Evolutionary conservation across 176 grass and related monocot genomes (phyloP).

Genomic region (Eragrostis curvula): DNA sequence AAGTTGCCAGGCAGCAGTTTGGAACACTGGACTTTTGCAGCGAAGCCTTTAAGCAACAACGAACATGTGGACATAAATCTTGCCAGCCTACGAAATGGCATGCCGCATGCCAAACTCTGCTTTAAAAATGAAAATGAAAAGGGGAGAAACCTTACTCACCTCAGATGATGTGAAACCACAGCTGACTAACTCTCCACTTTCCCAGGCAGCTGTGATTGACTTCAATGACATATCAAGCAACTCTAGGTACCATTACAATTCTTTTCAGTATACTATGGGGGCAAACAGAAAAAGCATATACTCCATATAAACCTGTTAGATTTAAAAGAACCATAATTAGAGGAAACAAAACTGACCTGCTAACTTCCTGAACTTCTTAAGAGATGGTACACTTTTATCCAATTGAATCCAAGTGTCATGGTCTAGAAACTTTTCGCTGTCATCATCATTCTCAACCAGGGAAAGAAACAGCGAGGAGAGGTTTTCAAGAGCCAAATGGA

Average conservation of each 20-base stretch:
- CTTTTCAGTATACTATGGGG: slow-evolving; percentile 27
- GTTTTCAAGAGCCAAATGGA: slow-evolving; percentile 91
- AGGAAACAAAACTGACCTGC: slow-evolving; percentile 55
- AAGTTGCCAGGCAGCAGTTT: background rate
- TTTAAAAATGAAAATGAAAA: background rate
- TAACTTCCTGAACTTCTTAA: slow-evolving; percentile 84
- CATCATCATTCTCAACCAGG: slow-evolving; percentile 52
- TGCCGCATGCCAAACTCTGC: background rate
- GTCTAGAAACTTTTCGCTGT: slow-evolving; percentile 49
- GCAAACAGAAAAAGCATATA: background rate
- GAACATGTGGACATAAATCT: background rate
- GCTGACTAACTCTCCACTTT: slow-evolving; percentile 70
- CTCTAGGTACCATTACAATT: slow-evolving; percentile 53
- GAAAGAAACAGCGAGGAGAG: slow-evolving; percentile 79
- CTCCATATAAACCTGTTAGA: background rate
- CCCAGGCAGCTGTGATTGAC: slow-evolving; percentile 85
- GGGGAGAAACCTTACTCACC: slow-evolving; percentile 38
- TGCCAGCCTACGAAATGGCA: background rate
- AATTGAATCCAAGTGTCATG: slow-evolving; percentile 57
- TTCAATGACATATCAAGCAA: slow-evolving; percentile 98
- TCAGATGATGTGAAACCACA: slow-evolving; percentile 86
- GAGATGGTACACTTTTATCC: slow-evolving; percentile 70
- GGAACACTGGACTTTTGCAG: background rate
- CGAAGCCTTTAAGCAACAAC: background rate
- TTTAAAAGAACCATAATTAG: background rate